Conservation (phyloP, 805 yeast species). For the Metschnikowia proteae region DNA sequence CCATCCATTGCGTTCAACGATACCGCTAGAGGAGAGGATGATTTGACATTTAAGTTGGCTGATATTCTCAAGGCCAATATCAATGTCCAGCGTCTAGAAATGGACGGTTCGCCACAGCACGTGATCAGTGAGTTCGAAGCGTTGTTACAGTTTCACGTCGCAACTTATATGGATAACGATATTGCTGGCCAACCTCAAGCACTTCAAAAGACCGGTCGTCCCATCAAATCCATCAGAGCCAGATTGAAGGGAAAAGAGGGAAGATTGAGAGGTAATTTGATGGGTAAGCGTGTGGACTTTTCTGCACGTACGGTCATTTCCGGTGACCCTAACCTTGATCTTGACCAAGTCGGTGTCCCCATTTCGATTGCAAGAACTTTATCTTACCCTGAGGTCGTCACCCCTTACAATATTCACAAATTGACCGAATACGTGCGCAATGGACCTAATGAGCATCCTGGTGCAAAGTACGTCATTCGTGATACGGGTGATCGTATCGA, state of each 20-base stretch:
- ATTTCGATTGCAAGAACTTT: conserved; percentile 92
- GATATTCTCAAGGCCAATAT: conserved; percentile 96
- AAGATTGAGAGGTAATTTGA: conserved; percentile 94
- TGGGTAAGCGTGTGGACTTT: conserved; percentile 99
- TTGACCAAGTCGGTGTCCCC: conserved; percentile 99
- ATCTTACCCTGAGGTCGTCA: conserved; percentile 95
- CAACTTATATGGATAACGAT: conserved; percentile 99
- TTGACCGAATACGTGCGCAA: conserved; percentile 91
- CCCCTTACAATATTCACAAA: conserved; percentile 94
- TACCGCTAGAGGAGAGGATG: conserved; percentile 98
- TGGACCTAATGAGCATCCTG: conserved; percentile 99
- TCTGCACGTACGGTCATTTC: conserved; percentile 99
- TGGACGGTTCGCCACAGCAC: conserved; percentile 99
- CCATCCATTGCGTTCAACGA: conserved; percentile 98
- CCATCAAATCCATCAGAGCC: conserved; percentile 97
- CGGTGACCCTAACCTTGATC: conserved; percentile 96
- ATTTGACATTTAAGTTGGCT: conserved; percentile 93
- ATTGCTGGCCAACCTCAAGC: conserved; percentile 99
- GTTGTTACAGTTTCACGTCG: conserved; percentile 93
- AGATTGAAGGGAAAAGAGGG: conserved; percentile 99
- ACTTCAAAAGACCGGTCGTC: conserved; percentile 96
- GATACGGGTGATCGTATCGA: conserved; percentile 99
- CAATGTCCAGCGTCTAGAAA: conserved; percentile 93
- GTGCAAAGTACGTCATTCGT: conserved; percentile 97
- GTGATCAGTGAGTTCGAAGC: conserved; percentile 96